Evolutionary conservation across 208 protist genomes (phyloP), one percentile per base, ranked within the genome.

Genomic region (Leishmania gerbilli): DNA sequence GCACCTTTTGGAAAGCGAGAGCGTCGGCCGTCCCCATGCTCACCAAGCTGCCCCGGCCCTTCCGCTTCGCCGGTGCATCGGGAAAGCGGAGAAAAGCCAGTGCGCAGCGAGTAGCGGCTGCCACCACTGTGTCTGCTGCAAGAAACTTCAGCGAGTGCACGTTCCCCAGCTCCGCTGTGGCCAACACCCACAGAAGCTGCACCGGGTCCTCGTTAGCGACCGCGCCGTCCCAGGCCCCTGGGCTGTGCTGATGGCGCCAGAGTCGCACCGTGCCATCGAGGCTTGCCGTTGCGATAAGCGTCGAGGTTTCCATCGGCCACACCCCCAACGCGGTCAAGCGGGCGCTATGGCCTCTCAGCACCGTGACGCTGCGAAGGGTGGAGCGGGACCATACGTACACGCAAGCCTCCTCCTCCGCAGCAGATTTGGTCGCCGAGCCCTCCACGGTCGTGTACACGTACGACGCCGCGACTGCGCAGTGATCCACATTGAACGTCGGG

Each of bases 361-460:
- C 84, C 37, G 79, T 84, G 34, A 87, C 84, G 7, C 80, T 74
- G 74, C 88, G 77, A 47, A 96, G 76, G 45, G 89, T 89, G 34
- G 80, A 67, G 4, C 84, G 79, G 65, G 89, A 68, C 93, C 93
- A 98, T 24, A 91, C 87, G 72, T 93, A 93, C 7, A 98, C 84
- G 82, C 86, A 87, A 7, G 71, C 77, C 58, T 95, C 92, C 62
- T 89, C 90, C 64, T 95, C 88, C 34, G 87, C 69, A 17, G 81
- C 81, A 40, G 88, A 81, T 34, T 79, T 80, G 7, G 71, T 82
- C 0, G 76, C 74, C 0, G 86, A 85, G 71, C 84, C 88, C 72
- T 95, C 89, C 49, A 96, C 80, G 24, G 91, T 87, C 5, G 89
- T 90, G 79, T 91, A 95, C 5, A 96, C 40, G 69, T 88, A 89